phyloP scores from a whole-genome alignment of 2,329 filamentous ascomycete genomes.

The Penicillium concentricum region DNA sequence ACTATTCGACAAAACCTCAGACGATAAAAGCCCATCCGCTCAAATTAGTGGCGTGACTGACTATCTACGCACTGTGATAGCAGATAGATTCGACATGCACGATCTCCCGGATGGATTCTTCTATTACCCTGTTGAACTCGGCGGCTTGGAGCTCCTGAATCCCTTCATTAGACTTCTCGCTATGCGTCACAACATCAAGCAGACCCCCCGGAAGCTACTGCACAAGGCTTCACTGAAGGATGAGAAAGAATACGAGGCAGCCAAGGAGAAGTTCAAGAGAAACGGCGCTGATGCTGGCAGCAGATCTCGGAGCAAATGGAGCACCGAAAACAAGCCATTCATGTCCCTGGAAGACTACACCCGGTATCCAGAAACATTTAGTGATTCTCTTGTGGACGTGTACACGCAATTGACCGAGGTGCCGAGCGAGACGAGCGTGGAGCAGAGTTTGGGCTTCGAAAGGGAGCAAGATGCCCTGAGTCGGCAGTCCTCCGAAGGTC shows the following conservation, averaged over 20 bases:
- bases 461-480: conserved; percentile 20
- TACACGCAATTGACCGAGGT: conserved; percentile 34
- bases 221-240: conserved; percentile 40
- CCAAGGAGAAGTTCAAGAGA: conserved; percentile 34
- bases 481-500: not conserved
- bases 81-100: conserved; percentile 51
- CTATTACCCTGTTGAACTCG: conserved; percentile 53
- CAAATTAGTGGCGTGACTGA: conserved; percentile 49
- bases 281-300: conserved; percentile 19
- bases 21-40: not conserved
- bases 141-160: conserved; percentile 52
- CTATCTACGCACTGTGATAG: conserved; percentile 56
- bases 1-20: conserved; percentile 45
- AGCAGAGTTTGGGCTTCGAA: conserved; percentile 28
- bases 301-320: not conserved
- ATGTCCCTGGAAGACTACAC: conserved; percentile 43
- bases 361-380: conserved; percentile 36
- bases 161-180: conserved; percentile 51
- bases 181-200: conserved; percentile 46
- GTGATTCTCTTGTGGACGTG: conserved; percentile 27
- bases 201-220: conserved; percentile 35
- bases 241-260: conserved; percentile 56
- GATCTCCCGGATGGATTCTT: conserved; percentile 53
- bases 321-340: conserved; percentile 26
- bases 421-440: conserved; percentile 33